Base-by-base conservation (phyloP, 257 asterid genomes). In the Asclepias syriaca region DNA sequence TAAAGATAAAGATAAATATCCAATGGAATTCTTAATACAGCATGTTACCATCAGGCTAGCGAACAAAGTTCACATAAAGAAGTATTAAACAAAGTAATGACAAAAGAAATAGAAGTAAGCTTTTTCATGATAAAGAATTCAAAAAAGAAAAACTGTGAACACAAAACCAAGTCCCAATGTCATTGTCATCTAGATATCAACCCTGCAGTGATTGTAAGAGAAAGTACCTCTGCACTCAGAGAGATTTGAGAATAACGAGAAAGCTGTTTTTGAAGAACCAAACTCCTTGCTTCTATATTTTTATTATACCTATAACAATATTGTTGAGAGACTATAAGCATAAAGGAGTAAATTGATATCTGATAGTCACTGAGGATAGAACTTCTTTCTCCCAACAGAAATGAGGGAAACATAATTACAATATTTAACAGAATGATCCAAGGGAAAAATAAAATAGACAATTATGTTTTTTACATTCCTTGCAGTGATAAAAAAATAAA, bases 241-340 rank as follows among this genome's bases (percentile, higher is more conserved):
- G 96, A 86, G 77, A 92, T 80, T 77, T 50, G 90, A 72, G 98
- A 93, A 82, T 91, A 95, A 75, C 96, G 97, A 57, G 83, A 81
- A 58, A 90, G 89, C 90, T 87, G 87, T 86, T 92, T 92, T 70
- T 91, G 86, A 63, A 95, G 88, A 81, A n/a, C 40, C 76, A 77
- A 81, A 68, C 81, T 78, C 70, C 96, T 91, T 29, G 81, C 77
- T 75, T 90, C 93, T 45, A 81, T 81, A 77, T 88, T 85, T 80
- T 84, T 85, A 60, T 78, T 86, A 89, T 90, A 92, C 96, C 99
- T 95, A 78, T 32, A 75, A 66, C 53, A 75, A 45, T 59, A 79
- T 68, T 13, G 27, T 76, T 53, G 73, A 43, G 53, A 75, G 57
- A 53, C 53, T 77, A 65, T 78, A 66, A 74, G 72, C 67, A 75